These are phyloP conservation scores for Dictyostelium brefeldianum DNA, from an alignment of 78 protist species.

Conservation along the genomic window DNA sequence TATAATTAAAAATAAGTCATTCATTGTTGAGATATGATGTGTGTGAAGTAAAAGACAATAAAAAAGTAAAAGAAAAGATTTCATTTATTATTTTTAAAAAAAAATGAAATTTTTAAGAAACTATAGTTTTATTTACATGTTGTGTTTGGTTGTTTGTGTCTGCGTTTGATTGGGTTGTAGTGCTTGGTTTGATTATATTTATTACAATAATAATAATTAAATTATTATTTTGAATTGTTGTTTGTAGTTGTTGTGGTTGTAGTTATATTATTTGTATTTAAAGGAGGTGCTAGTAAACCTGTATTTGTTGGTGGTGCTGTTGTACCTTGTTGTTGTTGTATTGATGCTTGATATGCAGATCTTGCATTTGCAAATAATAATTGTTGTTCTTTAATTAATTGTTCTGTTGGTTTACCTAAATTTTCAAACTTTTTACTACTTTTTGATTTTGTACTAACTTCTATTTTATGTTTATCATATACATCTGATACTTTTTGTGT, in stretches of 20 bases:
- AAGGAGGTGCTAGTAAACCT: background rate
- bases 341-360: conserved; percentile 21
- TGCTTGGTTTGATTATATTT: too few relatives aligned
- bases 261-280: background rate
- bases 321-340: conserved; percentile 17
- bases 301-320: conserved; percentile 33
- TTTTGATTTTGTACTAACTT: conserved; percentile 45
- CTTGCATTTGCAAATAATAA: conserved; percentile 51
- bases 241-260: background rate
- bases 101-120: too few relatives aligned
- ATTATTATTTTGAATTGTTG: background rate
- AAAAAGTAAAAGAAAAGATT: too few relatives aligned
- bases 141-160: too few relatives aligned
- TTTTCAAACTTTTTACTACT: conserved; percentile 46
- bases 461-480: conserved; percentile 65
- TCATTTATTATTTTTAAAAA: too few relatives aligned
- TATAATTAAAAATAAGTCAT: too few relatives aligned
- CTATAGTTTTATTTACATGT: too few relatives aligned
- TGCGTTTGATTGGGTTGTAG: too few relatives aligned
- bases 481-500: conserved; percentile 71
- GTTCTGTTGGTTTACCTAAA: conserved; percentile 54
- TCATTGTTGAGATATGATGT: too few relatives aligned
- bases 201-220: background rate
- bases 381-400: conserved; percentile 58
- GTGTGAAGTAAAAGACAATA: too few relatives aligned